Conservation (phyloP, 225 moss, liverwort and hornwort species). For the Bryoerythrophyllum caledonicum region DNA sequence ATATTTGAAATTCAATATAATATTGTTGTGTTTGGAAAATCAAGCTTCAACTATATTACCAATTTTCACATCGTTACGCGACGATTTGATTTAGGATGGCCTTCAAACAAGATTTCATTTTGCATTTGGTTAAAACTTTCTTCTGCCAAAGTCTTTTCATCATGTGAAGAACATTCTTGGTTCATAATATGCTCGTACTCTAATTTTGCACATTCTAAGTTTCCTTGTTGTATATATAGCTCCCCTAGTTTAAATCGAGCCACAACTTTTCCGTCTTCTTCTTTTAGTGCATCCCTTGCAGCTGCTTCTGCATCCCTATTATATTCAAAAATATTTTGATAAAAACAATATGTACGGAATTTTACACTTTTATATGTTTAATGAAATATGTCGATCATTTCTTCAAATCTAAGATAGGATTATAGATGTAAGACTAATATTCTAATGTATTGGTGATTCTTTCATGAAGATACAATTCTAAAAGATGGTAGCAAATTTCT, state of each 20-base stretch:
- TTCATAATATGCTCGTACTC: conserved; percentile 50
- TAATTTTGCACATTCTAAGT: conserved; percentile 41
- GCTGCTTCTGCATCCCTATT: conserved; percentile 71
- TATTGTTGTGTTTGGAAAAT: no score
- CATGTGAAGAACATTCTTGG: background rate
- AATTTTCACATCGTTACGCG: conserved; percentile 40
- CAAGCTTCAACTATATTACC: background rate
- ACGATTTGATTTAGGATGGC: background rate
- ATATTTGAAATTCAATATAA: background rate
- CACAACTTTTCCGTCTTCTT: conserved; percentile 37
- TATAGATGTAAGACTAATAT: background rate
- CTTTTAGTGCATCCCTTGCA: conserved; percentile 45
- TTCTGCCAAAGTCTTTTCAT: conserved; percentile 13
- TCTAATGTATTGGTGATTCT: conserved; percentile 51
- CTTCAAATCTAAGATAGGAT: background rate
- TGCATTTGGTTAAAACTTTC: conserved; percentile 27
- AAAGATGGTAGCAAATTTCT: background rate
- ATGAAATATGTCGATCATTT: background rate
- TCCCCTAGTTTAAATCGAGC: conserved; percentile 60
- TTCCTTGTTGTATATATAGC: conserved; percentile 54
- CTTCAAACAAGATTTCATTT: background rate
- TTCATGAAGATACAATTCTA: conserved; percentile 7
- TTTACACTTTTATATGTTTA: background rate
- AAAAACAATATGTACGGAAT: no score
- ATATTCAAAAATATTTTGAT: background rate